These are phyloP conservation scores for Digitaria exilis DNA, from an alignment of 202 grass and related monocot genomes.

Conservation along the genomic window DNA sequence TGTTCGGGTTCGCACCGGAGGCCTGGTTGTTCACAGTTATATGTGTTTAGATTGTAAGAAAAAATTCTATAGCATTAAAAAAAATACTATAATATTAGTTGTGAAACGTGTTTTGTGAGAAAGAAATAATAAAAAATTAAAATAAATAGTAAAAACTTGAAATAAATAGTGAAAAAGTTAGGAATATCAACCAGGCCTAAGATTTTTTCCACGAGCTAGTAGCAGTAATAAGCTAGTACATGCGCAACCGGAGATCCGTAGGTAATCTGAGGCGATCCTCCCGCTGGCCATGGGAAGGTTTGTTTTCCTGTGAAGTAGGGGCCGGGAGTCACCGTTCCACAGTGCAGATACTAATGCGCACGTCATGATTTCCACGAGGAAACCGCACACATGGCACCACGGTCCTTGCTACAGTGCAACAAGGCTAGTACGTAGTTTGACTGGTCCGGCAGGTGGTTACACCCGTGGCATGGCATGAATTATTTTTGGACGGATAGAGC, in stretches of 20 bases:
- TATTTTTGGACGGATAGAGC: neutral
- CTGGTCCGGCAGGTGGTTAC: neutral
- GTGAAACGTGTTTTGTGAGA: no score
- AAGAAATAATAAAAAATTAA: no score
- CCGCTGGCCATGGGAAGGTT: neutral
- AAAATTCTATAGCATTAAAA: no score
- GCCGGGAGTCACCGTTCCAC: neutral
- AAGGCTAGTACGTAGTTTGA: slow-evolving; percentile 23
- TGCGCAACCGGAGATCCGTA: neutral
- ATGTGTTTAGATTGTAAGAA: no score
- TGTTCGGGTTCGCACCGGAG: no score
- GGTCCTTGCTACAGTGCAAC: neutral
- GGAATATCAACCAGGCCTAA: no score
- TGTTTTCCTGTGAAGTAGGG: slow-evolving; percentile 17
- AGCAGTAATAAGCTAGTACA: no score
- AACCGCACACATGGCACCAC: neutral
- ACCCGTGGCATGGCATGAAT: neutral
- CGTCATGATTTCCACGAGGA: slow-evolving; percentile 11
- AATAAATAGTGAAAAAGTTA: no score
- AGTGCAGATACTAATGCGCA: neutral
- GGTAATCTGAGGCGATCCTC: neutral
- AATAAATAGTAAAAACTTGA: no score
- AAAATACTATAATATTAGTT: no score
- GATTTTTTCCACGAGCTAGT: no score
- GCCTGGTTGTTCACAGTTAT: no score